A percentile compares a stretch with the other conserved stretches of the same genome.
Evolutionary conservation across 106 monocot genomes (phyloP).

Genomic region (Allium sativum): DNA sequence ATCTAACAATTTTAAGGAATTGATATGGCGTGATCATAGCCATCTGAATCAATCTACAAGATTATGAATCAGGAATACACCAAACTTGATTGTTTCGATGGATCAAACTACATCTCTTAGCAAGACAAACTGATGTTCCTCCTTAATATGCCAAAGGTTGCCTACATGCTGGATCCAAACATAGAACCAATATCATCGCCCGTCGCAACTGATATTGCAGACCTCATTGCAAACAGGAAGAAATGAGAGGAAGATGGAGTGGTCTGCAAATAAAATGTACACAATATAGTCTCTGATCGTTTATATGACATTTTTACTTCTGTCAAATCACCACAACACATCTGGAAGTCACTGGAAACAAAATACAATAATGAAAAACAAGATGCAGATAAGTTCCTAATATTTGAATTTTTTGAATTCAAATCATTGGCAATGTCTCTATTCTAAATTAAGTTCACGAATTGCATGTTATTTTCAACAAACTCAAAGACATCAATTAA

Average conservation of each 20-base stretch:
- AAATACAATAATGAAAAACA: slow-evolving; percentile 8
- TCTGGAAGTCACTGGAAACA: slow-evolving; percentile 1
- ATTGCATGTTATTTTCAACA: slow-evolving; percentile 5
- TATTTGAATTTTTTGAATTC: background rate
- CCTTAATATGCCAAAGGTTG: background rate
- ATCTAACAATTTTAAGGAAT: background rate
- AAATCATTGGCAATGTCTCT: background rate
- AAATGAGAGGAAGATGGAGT: slow-evolving; percentile 10
- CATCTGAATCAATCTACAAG: background rate
- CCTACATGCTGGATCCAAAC: slow-evolving; percentile 5
- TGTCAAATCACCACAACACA: slow-evolving; percentile 5
- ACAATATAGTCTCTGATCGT: background rate
- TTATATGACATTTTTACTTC: background rate
- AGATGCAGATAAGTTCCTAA: slow-evolving; percentile 7
- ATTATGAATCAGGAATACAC: slow-evolving; percentile 14
- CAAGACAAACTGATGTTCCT: slow-evolving; percentile 18
- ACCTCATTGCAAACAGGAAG: background rate
- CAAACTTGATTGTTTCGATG: slow-evolving; percentile 10
- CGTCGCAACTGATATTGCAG: background rate
- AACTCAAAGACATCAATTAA: slow-evolving; percentile 9
- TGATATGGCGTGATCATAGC: background rate
- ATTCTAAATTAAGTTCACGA: slow-evolving; percentile 4
- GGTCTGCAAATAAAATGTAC: slow-evolving; percentile 1
- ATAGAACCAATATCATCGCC: background rate
- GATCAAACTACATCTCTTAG: slow-evolving; percentile 9